A percentile compares a stretch with the other conserved stretches of the same genome.
phyloP scores from a whole-genome alignment of 352 stramenopile species.

The Aphanomyces cochlioides region DNA sequence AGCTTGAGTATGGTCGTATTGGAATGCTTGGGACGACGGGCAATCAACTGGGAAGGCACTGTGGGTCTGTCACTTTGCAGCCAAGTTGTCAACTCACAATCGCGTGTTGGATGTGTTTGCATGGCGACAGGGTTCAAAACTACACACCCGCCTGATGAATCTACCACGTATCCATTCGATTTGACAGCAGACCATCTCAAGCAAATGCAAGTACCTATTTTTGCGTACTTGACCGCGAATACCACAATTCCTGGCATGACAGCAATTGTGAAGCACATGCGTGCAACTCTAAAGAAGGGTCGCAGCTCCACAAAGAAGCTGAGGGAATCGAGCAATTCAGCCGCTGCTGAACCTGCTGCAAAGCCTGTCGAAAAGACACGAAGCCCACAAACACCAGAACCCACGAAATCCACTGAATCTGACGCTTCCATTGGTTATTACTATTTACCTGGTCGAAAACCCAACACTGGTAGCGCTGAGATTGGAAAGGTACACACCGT shows the following conservation, averaged over 20 bases:
- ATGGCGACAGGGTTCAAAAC: slow-evolving; percentile 28
- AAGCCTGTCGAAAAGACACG: slow-evolving; percentile 12
- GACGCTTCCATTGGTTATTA: slow-evolving; percentile 63
- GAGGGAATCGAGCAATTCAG: slow-evolving; percentile 2
- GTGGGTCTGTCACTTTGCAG: slow-evolving; percentile 42
- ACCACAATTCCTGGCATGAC: slow-evolving; percentile 26
- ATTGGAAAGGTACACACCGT: slow-evolving; percentile 23
- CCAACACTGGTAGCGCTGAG: slow-evolving; percentile 40
- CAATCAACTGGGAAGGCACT: slow-evolving; percentile 85
- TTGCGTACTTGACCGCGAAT: slow-evolving; percentile 28
- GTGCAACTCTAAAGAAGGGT: slow-evolving; percentile 20
- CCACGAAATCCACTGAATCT: background rate
- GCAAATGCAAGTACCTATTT: slow-evolving; percentile 18
- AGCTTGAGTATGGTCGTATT: slow-evolving; percentile 58
- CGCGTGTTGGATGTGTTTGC: slow-evolving; percentile 30
- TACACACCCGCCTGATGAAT: slow-evolving; percentile 42
- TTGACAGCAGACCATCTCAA: slow-evolving; percentile 23
- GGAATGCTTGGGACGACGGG: slow-evolving; percentile 76
- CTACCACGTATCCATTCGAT: slow-evolving; percentile 36
- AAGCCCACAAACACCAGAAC: slow-evolving; percentile 26
- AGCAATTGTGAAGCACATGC: slow-evolving; percentile 31
- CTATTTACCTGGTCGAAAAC: slow-evolving; percentile 67
- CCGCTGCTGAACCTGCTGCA: background rate
- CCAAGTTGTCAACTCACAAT: slow-evolving; percentile 27
- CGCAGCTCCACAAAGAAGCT: background rate